Evolutionary conservation across 108 stramenopile genomes (phyloP).

Genomic region (Skeletonema potamos): DNA sequence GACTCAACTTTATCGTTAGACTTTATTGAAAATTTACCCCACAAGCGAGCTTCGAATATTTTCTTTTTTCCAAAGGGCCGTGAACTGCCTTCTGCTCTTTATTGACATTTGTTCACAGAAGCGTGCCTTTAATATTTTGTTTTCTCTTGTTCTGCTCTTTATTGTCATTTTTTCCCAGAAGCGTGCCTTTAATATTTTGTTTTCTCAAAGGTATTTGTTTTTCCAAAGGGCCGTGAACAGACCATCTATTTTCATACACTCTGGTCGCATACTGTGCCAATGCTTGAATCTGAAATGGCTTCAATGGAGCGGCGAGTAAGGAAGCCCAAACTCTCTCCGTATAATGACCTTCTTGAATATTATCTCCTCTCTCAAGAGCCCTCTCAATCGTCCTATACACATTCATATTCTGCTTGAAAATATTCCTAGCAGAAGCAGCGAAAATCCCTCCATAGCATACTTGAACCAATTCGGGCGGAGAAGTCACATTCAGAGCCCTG

Average conservation of each 20-base stretch:
- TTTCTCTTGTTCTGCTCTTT: too few relatives aligned
- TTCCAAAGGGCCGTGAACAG: too few relatives aligned
- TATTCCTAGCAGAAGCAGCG: slow-evolving; percentile 4
- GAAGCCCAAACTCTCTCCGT: slow-evolving; percentile 26
- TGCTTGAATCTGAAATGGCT: slow-evolving; percentile 7
- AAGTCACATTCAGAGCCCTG: slow-evolving; percentile 8
- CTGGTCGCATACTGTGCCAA: not conserved
- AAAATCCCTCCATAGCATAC: slow-evolving; percentile 47
- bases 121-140: too few relatives aligned
- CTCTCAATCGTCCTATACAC: slow-evolving; percentile 21
- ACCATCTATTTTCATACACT: not conserved
- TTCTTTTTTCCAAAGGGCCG: too few relatives aligned
- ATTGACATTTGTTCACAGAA: too few relatives aligned
- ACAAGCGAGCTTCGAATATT: too few relatives aligned
- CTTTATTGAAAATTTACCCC: too few relatives aligned
- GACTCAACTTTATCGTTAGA: too few relatives aligned
- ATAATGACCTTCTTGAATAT: slow-evolving; percentile 39
- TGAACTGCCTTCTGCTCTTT: too few relatives aligned
- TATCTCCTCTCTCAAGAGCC: slow-evolving; percentile 11
- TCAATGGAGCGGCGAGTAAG: slow-evolving; percentile 4
- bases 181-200: too few relatives aligned
- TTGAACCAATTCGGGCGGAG: slow-evolving; percentile 3
- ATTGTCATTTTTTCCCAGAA: too few relatives aligned
- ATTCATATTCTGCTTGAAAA: not conserved
- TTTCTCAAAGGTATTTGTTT: too few relatives aligned